Percentiles rank a stretch among this genome's conserved stretches.
Evolutionary conservation across 768 basidiomycete species (phyloP).

Genomic region (Gloeophyllum trabeum): DNA sequence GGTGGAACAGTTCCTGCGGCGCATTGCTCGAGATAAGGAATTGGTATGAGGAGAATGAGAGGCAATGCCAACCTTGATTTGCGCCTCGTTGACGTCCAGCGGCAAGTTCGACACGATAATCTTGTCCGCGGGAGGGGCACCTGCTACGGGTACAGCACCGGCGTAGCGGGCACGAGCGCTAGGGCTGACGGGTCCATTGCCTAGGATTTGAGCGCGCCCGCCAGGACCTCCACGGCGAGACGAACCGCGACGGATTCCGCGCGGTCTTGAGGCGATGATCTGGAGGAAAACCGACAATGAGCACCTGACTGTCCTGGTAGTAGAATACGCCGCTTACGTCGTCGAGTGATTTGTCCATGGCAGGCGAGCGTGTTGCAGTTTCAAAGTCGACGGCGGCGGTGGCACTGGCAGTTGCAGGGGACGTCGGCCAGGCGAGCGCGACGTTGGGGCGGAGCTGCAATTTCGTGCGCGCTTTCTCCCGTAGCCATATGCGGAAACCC

Average conservation of each 20-base stretch:
- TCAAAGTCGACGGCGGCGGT: not conserved
- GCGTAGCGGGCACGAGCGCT: constrained; percentile 40
- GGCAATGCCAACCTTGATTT: constrained; percentile 90
- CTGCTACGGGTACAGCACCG: constrained; percentile 21
- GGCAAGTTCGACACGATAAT: constrained; percentile 96
- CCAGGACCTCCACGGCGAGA: constrained; percentile 29
- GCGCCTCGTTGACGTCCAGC: constrained; percentile 81
- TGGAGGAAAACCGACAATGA: constrained; percentile 18
- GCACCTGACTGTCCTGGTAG: constrained; percentile 13
- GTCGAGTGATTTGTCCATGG: constrained; percentile 80
- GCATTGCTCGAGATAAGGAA: not conserved
- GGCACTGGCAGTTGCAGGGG: not conserved
- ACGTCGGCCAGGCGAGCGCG: not conserved
- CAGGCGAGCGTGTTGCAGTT: constrained; percentile 2
- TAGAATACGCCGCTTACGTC: constrained; percentile 37
- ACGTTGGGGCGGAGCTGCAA: not conserved
- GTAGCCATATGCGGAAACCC: not conserved
- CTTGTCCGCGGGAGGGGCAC: constrained; percentile 55
- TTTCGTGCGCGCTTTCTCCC: not conserved
- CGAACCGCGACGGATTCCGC: constrained; percentile 28
- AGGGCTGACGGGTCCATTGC: constrained; percentile 35
- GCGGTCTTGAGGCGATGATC: constrained; percentile 62
- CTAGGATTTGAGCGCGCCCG: constrained; percentile 51
- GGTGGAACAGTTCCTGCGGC: constrained; percentile 79
- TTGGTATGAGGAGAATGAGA: constrained; percentile 5